Evolutionary conservation across 345 rosid genomes (phyloP), one percentile per base, ranked within the genome.

Genomic region (Pistacia atlantica): DNA sequence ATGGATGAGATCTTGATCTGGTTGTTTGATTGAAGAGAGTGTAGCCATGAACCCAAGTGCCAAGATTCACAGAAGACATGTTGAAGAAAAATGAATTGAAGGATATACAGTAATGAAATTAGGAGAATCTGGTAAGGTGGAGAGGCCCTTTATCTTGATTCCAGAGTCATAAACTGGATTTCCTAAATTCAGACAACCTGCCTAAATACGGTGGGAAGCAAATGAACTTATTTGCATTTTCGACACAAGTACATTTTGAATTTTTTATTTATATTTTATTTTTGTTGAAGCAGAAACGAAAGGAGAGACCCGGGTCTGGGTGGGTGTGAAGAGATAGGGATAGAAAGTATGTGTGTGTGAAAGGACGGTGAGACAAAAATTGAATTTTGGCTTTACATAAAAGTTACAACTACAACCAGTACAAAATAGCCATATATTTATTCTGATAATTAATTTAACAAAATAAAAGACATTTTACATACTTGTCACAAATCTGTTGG

Each of bases 31-130:
- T 31, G 70, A 82, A 22, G 66, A 80, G 18, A 22, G 72, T 65
- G 49, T 64, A 58, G 4, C 84, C 48, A 35, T 85, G 84, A 77
- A 84, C 75, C 85, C 89, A 84, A 33, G 89, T 80, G 52, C 84
- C 67, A 10, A 90, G 80, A 83, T 74, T 85, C 67, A 91, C 79
- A 28, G 89, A 85, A 74, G 84, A 81, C 97, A 92, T 94, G 45
- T 42, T 61, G 57, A 28, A 3, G 17, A 51, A 13, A 58, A 16
- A 13, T 4, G 7, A 14, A 37, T 37, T 37, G n/a, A 38, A 4
- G 5, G 33, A 11, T 5, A 11, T 16, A 31, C 14, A 52, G 74
- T 18, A n/a, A 38, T 6, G 11, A 6, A 35, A n/a, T 25, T 6
- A 5, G n/a, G 28, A 28, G 65, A 62, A 11, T 61, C 38, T 61